Base-by-base conservation (phyloP, 179 eudicot species). In the Beta corolliflora region DNA sequence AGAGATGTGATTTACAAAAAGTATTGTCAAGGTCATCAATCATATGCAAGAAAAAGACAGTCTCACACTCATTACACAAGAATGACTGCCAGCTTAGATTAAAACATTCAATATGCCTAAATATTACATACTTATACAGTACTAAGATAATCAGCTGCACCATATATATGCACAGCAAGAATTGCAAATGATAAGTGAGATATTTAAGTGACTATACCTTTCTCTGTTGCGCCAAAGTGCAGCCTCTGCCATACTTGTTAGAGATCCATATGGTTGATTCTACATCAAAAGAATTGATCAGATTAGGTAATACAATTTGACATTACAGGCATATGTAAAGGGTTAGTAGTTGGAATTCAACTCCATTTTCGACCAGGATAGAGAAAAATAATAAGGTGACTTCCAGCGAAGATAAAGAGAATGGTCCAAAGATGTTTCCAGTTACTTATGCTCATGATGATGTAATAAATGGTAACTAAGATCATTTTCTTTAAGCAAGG, bases 181-280 rank as follows among this genome's bases (percentile, higher is more conserved):
- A 71, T 73, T 0, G 12, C 44, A 73, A 73, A 25, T 29, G 50
- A 59, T 48, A 48, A 48, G 2, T 48, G 31, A 75, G 2, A 36
- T 36, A 18, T 16, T 9, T 18, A 1, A 59, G 10, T 75, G 52
- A 16, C 15, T 31, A 69, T 71, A 77, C 72, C 84, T 76, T 31
- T n/a, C 70, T 61, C 60, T 44, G 31, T 41, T 48, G 69, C 21
- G 23, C 31, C 14, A 60, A 60, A 10, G 7, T 29, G 73, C 56
- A 48, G 44, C 54, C 19, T 31, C 44, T n/a, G 48, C 31, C 71
- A 60, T 18, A 21, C 72, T 77, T 81, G 29, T 36, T 64, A 45
- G n/a, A 72, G 7, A 61, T 72, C 70, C 79, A 52, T 63, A 64
- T 2, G 77, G 25, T 53, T 64, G 64, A 80, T 65, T 13, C 80